Evolutionary conservation across 768 basidiomycete genomes (phyloP).

Genomic region (Suillus subaureus): DNA sequence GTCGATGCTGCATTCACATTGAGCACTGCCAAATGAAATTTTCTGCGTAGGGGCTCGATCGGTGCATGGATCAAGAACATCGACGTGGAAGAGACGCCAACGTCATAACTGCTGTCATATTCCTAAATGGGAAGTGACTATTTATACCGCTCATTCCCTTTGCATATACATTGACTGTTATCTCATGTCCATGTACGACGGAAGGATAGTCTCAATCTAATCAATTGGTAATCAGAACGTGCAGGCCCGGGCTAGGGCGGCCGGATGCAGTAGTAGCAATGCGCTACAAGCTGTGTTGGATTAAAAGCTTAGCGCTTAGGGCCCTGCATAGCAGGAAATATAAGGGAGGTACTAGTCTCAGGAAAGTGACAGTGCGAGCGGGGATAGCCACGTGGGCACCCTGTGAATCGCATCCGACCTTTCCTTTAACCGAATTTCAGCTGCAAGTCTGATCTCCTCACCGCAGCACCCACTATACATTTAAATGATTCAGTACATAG

Average conservation of each 20-base stretch:
- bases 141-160: constrained; percentile 4
- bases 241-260: neutral
- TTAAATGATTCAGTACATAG: neutral
- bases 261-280: no score
- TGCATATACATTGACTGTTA: neutral
- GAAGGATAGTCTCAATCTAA: no score
- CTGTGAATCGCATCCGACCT: neutral
- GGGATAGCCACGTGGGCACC: constrained; percentile 11
- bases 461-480: neutral
- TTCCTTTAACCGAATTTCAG: neutral
- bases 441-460: neutral
- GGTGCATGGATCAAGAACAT: constrained; percentile 99
- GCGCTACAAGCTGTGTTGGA: no score
- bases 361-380: neutral
- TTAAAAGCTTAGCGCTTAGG: no score
- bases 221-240: neutral
- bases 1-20: constrained; percentile 34
- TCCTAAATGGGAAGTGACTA: neutral
- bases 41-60: constrained; percentile 71
- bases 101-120: neutral
- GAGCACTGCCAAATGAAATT: constrained; percentile 12
- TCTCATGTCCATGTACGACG: neutral
- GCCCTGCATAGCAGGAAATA: neutral
- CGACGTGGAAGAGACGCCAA: constrained; percentile 43
- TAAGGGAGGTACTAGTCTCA: neutral